Conservation (phyloP, 2,329 filamentous ascomycete genomes). For the Chrysoporthe puriensis region DNA sequence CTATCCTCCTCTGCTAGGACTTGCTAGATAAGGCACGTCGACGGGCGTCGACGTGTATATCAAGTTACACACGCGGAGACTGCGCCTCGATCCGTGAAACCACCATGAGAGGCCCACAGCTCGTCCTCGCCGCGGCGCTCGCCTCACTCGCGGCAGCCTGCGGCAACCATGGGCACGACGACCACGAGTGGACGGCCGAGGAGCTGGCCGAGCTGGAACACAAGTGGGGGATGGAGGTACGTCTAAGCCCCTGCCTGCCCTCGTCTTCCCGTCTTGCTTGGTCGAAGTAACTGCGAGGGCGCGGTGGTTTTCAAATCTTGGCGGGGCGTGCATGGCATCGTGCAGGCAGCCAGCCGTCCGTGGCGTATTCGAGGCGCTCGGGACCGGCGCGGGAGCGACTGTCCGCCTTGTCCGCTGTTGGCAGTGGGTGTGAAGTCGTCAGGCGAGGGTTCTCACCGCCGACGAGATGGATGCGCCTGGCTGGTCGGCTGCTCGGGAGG, state of each 20-base stretch:
- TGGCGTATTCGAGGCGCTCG: neutral
- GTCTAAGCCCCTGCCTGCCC: slow-evolving; percentile 28
- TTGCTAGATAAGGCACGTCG: neutral
- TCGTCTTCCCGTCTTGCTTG: slow-evolving; percentile 13
- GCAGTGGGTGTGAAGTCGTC: neutral
- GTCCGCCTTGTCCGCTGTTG: neutral
- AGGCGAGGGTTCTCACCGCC: neutral
- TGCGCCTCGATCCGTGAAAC: neutral
- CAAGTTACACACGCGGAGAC: neutral
- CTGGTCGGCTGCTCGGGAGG: neutral
- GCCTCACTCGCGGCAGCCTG: slow-evolving; percentile 38
- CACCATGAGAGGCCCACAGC: slow-evolving; percentile 33
- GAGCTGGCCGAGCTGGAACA: slow-evolving; percentile 56
- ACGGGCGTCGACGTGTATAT: neutral
- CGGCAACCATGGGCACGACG: slow-evolving; percentile 41
- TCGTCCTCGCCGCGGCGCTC: slow-evolving; percentile 29
- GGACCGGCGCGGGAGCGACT: too few species aligned
- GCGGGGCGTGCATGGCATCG: neutral
- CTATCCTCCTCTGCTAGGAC: too few species aligned
- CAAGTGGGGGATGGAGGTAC: slow-evolving; percentile 62
- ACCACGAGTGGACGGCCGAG: slow-evolving; percentile 53
- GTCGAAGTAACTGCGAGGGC: neutral
- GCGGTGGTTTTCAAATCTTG: neutral
- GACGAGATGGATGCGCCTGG: neutral
- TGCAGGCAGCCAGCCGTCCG: neutral